Evolutionary conservation across 345 rosid genomes (phyloP).

Genomic region (Pugionium dolabratum): DNA sequence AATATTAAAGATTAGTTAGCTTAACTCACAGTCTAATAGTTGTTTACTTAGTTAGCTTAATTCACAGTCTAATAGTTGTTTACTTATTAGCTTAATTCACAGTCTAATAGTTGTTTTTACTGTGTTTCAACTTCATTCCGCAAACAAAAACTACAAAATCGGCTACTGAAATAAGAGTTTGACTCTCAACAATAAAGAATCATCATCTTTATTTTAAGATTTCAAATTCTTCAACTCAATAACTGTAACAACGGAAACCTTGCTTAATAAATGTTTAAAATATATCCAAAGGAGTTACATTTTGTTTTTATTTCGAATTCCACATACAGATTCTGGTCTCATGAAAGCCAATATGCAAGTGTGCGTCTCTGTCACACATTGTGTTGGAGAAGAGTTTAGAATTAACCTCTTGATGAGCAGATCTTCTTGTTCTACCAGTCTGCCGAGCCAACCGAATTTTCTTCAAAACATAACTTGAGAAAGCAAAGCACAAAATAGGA

Average conservation of each 20-base stretch:
- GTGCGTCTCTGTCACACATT: slow-evolving; percentile 5
- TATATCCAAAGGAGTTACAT: neutral
- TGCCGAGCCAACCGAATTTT: slow-evolving; percentile 98
- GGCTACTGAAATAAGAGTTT: neutral
- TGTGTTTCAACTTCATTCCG: slow-evolving; percentile 1
- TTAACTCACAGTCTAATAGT: neutral
- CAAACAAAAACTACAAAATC: neutral
- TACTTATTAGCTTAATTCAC: too few relatives aligned
- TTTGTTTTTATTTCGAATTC: neutral
- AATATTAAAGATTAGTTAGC: neutral
- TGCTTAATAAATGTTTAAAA: neutral
- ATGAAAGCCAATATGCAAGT: slow-evolving; percentile 1
- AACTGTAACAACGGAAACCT: neutral
- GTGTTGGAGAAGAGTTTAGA: slow-evolving; percentile 6
- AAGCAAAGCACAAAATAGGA: slow-evolving; percentile 18
- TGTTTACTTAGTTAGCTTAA: too few relatives aligned
- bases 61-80: too few relatives aligned
- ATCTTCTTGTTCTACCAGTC: slow-evolving; percentile 93
- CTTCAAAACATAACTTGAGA: slow-evolving; percentile 83
- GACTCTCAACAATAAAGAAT: neutral
- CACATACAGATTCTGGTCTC: neutral
- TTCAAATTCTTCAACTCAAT: slow-evolving; percentile 10
- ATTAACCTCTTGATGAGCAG: slow-evolving; percentile 97
- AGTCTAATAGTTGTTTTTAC: neutral
- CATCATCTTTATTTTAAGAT: slow-evolving; percentile 4